These are phyloP conservation scores for Boletellus emodensis DNA, from an alignment of 768 basidiomycete species.

Conservation along the genomic window DNA sequence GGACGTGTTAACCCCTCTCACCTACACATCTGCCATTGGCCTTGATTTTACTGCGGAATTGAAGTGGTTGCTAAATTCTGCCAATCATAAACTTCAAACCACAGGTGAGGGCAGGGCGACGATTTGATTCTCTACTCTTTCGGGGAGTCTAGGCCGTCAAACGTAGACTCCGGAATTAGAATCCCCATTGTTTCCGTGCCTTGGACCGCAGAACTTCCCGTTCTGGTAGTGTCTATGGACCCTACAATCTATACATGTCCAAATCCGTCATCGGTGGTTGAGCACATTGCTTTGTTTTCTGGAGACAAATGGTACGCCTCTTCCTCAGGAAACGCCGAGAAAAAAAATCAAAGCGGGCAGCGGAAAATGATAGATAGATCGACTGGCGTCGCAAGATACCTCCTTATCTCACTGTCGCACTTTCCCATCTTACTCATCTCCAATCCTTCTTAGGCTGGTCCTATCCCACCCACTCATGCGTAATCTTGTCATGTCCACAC, in stretches of 20 bases:
- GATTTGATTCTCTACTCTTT: neutral
- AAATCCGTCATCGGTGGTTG: neutral
- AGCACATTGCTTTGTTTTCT: conserved; percentile 10
- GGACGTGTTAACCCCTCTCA: too few species aligned
- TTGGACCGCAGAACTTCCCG: neutral
- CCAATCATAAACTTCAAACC: neutral
- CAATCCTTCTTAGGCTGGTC: neutral
- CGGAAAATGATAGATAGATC: conserved; percentile 12
- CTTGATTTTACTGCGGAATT: too few species aligned
- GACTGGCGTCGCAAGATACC: neutral
- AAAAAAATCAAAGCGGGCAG: conserved; percentile 3
- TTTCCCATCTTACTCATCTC: neutral
- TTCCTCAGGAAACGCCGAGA: conserved; percentile 3
- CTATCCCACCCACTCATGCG: neutral
- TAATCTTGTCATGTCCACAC: neutral
- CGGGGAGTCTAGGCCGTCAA: neutral
- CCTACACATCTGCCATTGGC: too few species aligned
- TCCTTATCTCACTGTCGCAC: neutral
- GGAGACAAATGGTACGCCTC: neutral
- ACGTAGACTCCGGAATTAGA: too few species aligned
- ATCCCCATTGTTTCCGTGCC: neutral
- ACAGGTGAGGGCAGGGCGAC: too few species aligned
- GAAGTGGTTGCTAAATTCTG: neutral
- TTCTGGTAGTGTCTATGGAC: too few species aligned
- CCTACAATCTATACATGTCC: neutral